Evolutionary conservation across 306 rosid species (phyloP), one percentile per base, ranked within the genome.

Genomic region (Trifolium fragiferum): DNA sequence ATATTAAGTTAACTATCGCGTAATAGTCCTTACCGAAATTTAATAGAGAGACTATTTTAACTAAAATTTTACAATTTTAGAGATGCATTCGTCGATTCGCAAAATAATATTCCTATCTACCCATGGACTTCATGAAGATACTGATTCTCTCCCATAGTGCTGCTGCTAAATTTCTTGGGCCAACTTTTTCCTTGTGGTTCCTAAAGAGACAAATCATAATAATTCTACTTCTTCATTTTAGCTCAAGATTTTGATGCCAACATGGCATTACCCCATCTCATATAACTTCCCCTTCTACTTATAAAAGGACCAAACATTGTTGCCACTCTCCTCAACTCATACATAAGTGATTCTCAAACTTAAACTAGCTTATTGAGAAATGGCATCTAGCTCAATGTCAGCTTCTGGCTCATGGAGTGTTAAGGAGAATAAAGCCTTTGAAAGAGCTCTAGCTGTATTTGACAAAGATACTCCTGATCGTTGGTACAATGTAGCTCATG

Each of bases 381-480:
- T 89, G 96, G 89, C 97, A 55, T 88, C 97, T 4, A 86, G 87
- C 41, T 89, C 96, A 76, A 88, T 90, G 83, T 86, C 98, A 57
- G 82, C 94, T 7, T 89, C 93, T 8, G 82, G 83, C 4, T 87
- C 92, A 18, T 94, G 99, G 99, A 84, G 96, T 58, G 89, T 87
- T 8, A 89, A 90, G 90, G 96, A 94, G 32, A 92, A 92, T 68
- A 94, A 94, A 57, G 95, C 96, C 75, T 94, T 94, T 66, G 99
- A 94, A 72, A 87, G 81, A 89, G 99, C 99, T 21, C 77, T 94
- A 33, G 99, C 97, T 12, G 82, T 87, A 20, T 92, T 80, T 44
- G 97, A 94, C 83, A 90, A 86, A 81, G 99, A 92, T 79, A 94
- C 97, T 33, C 92, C 97, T 1, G 97, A 94, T 73, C 93, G 97